Evolutionary conservation across 495 filamentous ascomycete genomes (phyloP).

Genomic region (Neurospora sp.): DNA sequence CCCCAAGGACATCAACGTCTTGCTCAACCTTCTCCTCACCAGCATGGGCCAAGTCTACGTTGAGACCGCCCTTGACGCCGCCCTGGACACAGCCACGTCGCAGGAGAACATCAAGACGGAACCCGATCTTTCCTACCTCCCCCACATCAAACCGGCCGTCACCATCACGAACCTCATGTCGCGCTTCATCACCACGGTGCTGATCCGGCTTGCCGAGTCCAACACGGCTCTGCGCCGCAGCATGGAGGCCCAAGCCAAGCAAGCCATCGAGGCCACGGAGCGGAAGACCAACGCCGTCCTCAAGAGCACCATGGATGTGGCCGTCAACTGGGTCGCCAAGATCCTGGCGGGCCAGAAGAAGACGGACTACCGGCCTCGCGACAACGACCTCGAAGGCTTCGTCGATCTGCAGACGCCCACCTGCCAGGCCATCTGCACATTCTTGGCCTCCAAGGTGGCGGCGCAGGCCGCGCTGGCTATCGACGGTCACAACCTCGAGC

Average conservation of each 20-base stretch:
- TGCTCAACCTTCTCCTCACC: slow-evolving; percentile 73
- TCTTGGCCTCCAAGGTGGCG: slow-evolving; percentile 55
- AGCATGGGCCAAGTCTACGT: slow-evolving; percentile 92
- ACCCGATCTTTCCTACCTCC: slow-evolving; percentile 79
- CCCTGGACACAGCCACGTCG: slow-evolving; percentile 59
- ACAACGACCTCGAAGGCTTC: slow-evolving; percentile 62
- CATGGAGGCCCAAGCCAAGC: slow-evolving; percentile 77
- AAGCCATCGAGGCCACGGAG: slow-evolving; percentile 68
- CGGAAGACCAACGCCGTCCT: slow-evolving; percentile 81
- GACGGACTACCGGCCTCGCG: slow-evolving; percentile 83
- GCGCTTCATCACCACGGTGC: slow-evolving; percentile 76
- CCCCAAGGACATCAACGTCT: slow-evolving; percentile 83
- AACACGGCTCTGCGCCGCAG: slow-evolving; percentile 83
- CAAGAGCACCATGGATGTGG: slow-evolving; percentile 75
- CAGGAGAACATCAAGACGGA: slow-evolving; percentile 72
- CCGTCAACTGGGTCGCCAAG: slow-evolving; percentile 66
- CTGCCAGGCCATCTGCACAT: slow-evolving; percentile 66
- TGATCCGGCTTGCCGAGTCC: slow-evolving; percentile 78
- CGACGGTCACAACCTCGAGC: slow-evolving; percentile 64
- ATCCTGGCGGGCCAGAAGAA: slow-evolving; percentile 77
- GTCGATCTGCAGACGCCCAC: slow-evolving; percentile 83
- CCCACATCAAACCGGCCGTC: slow-evolving; percentile 66
- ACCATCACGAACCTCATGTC: slow-evolving; percentile 88
- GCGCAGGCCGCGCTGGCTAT: slow-evolving; percentile 53
- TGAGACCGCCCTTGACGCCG: slow-evolving; percentile 86